A percentile compares a stretch with the other conserved stretches of the same genome.
These are phyloP conservation scores for Geoglossum glabrum DNA, from an alignment of 495 filamentous ascomycete species.

Conservation along the genomic window DNA sequence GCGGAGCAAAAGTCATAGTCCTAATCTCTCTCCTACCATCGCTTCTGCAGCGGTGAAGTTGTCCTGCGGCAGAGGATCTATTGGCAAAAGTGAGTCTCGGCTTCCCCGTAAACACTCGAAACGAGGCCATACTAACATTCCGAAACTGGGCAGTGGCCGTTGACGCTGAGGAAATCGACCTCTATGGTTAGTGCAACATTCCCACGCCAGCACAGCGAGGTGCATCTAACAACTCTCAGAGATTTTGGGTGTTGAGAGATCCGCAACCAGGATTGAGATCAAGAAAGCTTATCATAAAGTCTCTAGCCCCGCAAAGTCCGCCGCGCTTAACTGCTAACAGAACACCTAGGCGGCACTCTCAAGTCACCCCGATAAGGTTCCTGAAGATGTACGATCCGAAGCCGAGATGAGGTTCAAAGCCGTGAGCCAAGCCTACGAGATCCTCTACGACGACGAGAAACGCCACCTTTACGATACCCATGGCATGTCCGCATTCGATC, in stretches of 20 bases:
- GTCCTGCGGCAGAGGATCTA: not conserved
- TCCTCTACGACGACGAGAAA: slow-evolving; percentile 89
- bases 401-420: slow-evolving; percentile 83
- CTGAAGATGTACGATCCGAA: slow-evolving; percentile 60
- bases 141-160: slow-evolving; percentile 15
- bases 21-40: not conserved
- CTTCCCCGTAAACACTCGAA: not conserved
- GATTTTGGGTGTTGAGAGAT: slow-evolving; percentile 51
- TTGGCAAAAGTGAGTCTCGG: not conserved
- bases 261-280: slow-evolving; percentile 62
- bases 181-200: slow-evolving; percentile 36
- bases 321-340: not conserved
- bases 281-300: slow-evolving; percentile 98
- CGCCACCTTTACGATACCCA: slow-evolving; percentile 78
- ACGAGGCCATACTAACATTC: not conserved
- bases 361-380: slow-evolving; percentile 89
- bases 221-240: slow-evolving; percentile 22
- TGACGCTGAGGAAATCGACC: slow-evolving; percentile 32
- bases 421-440: slow-evolving; percentile 87
- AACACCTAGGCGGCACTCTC: slow-evolving; percentile 57
- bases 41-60: not conserved
- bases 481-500: slow-evolving; percentile 87
- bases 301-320: slow-evolving; percentile 7
- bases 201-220: not conserved
- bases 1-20: not conserved